Base-by-base conservation (phyloP, 2,329 filamentous ascomycete species). In the Clarireedia hainanense region DNA sequence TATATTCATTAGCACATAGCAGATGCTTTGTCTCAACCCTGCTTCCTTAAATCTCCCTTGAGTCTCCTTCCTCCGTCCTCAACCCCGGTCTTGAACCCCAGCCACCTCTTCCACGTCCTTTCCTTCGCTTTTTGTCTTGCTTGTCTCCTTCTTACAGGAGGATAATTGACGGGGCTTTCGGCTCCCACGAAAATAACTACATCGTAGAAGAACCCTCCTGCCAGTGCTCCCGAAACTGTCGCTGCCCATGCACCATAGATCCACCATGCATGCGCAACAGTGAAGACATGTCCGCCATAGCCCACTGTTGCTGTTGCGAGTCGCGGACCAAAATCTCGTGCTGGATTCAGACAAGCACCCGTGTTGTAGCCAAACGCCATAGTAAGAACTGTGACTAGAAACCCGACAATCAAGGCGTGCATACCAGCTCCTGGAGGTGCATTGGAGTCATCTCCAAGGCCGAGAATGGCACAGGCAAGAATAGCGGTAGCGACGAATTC, bases 141-240 rank as follows among this genome's bases (percentile, higher is more conserved):
- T 20, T 55, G 37, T 12, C 30, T 55, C 2, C 52, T 49, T 48
- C 72, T 67, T 56, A 69, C 69, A 34, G 74, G 72, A 3, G 74
- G 74, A 65, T 80, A 75, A 65, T 75, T 80, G 55, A 77, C 74
- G 14, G 76, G 77, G 40, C 71, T 74, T 61, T 79, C 76, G 0
- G 75, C 76, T 3, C 74, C 73, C 0, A 74, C 74, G 60, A 79
- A 79, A 60, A 74, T 78, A 61, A 72, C 73, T 58, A 74, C 70
- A 63, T 79, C 77, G 64, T 80, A 80, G 56, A 78, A 65, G 56
- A 77, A 75, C 7, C 65, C 75, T 1, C 75, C 75, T 30, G 73
- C 66, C 20, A 75, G 69, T 23, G 69, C 70, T 6, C 72, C 76
- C 45, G 59, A 60, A 15, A 72, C 54, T 0, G 71, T 70, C 3